Conservation (phyloP, 1,139 yeast genomes). For the Yamadazyma mexicana region DNA sequence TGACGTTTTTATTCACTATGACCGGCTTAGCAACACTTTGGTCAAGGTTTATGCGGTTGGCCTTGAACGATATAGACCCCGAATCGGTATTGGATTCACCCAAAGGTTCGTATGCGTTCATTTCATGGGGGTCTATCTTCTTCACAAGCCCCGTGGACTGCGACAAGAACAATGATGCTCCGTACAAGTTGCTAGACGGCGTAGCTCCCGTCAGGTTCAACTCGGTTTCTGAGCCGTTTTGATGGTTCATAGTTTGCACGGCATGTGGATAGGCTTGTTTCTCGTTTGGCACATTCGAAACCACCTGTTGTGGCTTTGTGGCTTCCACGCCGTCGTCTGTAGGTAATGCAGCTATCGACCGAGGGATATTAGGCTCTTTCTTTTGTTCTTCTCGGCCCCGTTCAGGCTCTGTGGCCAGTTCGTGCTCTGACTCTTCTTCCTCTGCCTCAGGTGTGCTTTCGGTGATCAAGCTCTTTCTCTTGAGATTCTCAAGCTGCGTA, state of each 20-base stretch:
- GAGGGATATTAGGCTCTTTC: too few relatives aligned
- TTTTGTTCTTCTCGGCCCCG: too few relatives aligned
- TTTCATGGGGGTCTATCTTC: slow-evolving; percentile 28
- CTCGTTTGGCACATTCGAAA: not conserved
- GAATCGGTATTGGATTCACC: slow-evolving; percentile 22
- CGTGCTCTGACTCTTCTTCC: too few relatives aligned
- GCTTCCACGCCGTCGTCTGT: too few relatives aligned
- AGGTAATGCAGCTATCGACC: too few relatives aligned
- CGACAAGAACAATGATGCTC: slow-evolving; percentile 44
- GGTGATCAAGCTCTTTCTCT: not conserved
- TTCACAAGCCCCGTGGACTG: slow-evolving; percentile 47
- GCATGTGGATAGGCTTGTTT: not conserved
- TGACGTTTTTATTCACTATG: slow-evolving; percentile 33
- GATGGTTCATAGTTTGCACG: not conserved
- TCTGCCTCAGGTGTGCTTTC: too few relatives aligned
- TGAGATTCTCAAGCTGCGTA: not conserved
- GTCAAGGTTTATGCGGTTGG: slow-evolving; percentile 29
- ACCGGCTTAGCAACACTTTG: slow-evolving; percentile 33
- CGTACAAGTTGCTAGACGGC: slow-evolving; percentile 35
- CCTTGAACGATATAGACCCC: slow-evolving; percentile 36
- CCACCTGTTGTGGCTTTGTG: too few relatives aligned
- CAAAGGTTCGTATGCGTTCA: slow-evolving; percentile 13
- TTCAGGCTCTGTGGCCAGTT: too few relatives aligned
- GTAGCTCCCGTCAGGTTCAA: slow-evolving; percentile 21
- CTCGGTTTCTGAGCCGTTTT: slow-evolving; percentile 21